A percentile compares a stretch with the other conserved stretches of the same genome.
Conservation (phyloP, 1,139 yeast genomes). For the Scheffersomyces illinoinensis region DNA sequence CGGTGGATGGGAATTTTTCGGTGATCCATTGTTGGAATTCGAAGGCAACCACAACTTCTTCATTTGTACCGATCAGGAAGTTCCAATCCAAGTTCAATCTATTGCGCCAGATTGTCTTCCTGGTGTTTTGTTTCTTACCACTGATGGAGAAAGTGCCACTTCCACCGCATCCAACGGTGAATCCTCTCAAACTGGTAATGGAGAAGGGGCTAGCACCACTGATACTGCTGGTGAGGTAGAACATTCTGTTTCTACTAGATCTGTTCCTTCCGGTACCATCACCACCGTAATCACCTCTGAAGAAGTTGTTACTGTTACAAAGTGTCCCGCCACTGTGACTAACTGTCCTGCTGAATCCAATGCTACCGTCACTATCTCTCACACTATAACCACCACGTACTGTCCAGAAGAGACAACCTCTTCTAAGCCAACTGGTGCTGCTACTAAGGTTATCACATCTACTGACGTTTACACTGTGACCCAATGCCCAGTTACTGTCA, state of each 20-base stretch:
- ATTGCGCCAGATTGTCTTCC: neutral
- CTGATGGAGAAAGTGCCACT: neutral
- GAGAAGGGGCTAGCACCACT: neutral
- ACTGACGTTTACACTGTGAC: neutral
- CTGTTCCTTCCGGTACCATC: neutral
- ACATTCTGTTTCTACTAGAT: neutral
- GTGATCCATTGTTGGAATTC: neutral
- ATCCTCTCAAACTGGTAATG: neutral
- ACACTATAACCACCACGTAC: neutral
- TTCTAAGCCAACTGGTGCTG: neutral
- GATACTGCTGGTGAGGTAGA: neutral
- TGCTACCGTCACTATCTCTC: neutral
- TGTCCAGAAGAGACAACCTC: neutral
- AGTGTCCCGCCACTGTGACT: conserved; percentile 1
- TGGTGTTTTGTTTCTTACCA: neutral
- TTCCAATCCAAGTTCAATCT: neutral
- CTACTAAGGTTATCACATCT: neutral
- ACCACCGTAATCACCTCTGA: neutral
- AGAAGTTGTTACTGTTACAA: conserved; percentile 1
- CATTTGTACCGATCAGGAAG: neutral
- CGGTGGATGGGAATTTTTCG: neutral
- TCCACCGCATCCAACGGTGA: neutral
- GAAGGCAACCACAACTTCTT: neutral
- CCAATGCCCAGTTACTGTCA: neutral
- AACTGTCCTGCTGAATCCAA: conserved; percentile 1